Base-by-base conservation (phyloP, 2,329 filamentous ascomycete genomes). In the Pezicula neosporulosa region DNA sequence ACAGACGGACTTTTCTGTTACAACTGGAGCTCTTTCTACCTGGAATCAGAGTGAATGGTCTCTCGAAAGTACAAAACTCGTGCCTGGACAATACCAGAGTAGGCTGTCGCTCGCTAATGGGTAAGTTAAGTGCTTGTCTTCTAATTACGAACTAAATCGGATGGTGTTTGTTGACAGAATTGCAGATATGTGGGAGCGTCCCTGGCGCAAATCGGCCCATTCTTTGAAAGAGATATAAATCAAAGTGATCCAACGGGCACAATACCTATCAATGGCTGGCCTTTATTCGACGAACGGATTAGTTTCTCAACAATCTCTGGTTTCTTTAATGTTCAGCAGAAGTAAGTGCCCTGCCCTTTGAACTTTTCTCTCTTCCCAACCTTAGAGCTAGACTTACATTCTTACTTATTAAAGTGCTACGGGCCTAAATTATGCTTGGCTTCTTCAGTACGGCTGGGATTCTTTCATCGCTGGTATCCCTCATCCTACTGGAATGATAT, bases 401-500 rank as follows among this genome's bases (percentile, higher is more conserved):
- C 28, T 30, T 4, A 30, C 28, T 30, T 30, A 3, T 30, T 30
- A 30, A 12, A 44, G 42, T 28, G 81, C 77, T 0, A 82, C 80
- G 42, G 76, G 77, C 1, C 78, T 78, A 6, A 89, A 89, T 58
- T 88, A 85, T 58, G 75, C 76, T 0, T 89, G 86, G 85, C 66
- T 90, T 41, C 75, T 80, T 50, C 81, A 89, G 57, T 86, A 87
- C 67, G 85, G 85, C 6, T 80, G 80, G 51, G 86, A 90, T 60
- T 86, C 81, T 58, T 83, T 87, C 47, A 86, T 89, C 55, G 81
- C 79, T 47, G 87, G 87, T 21, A 77, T 90, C 15, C 87, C 87
- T 6, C 86, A 89, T 63, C 87, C 84, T 76, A 76, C 76, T 24
- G 82, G 80, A 1, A 68, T 87, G 36, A 66, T 83, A 35, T 71